Conservation (phyloP, 2,329 filamentous ascomycete species). For the Colletotrichum sp. region DNA sequence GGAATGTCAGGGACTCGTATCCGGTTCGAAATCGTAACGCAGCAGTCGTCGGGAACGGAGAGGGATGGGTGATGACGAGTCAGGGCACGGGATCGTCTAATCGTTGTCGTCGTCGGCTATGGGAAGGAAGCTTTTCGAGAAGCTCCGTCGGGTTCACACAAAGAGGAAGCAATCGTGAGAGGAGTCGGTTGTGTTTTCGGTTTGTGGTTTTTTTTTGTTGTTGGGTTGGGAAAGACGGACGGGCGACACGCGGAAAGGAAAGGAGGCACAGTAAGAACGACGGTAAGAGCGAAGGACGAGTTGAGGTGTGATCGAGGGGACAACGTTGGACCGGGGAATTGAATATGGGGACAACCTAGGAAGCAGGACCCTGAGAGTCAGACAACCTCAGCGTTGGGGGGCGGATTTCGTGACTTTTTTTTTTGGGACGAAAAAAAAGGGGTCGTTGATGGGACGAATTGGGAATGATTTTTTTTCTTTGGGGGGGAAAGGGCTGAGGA, state of each 20-base stretch:
- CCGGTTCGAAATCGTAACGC: constrained; percentile 4
- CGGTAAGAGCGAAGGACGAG: constrained; percentile 8
- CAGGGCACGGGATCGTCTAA: background rate
- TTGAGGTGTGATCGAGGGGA: constrained; percentile 1
- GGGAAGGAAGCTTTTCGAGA: background rate
- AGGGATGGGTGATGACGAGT: background rate
- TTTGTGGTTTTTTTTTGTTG: background rate
- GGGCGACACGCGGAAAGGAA: constrained; percentile 29
- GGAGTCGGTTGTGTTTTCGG: background rate
- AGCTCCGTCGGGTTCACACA: background rate
- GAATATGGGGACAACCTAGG: constrained; percentile 6
- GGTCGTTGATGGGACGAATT: constrained; percentile 3
- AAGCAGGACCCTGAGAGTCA: constrained; percentile 12
- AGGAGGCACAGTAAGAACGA: constrained; percentile 29
- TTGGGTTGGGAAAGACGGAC: constrained; percentile 2
- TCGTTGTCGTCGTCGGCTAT: constrained; percentile 1
- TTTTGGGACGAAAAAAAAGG: background rate
- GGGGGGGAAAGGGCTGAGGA: constrained; percentile 18
- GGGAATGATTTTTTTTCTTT: background rate
- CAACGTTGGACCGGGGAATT: constrained; percentile 3
- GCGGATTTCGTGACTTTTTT: background rate
- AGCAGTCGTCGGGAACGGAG: background rate
- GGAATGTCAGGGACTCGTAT: constrained; percentile 22
- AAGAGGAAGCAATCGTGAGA: constrained; percentile 1
- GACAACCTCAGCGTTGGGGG: background rate